Base-by-base conservation (phyloP, 1,139 yeast genomes). In the Pichia sp. region DNA sequence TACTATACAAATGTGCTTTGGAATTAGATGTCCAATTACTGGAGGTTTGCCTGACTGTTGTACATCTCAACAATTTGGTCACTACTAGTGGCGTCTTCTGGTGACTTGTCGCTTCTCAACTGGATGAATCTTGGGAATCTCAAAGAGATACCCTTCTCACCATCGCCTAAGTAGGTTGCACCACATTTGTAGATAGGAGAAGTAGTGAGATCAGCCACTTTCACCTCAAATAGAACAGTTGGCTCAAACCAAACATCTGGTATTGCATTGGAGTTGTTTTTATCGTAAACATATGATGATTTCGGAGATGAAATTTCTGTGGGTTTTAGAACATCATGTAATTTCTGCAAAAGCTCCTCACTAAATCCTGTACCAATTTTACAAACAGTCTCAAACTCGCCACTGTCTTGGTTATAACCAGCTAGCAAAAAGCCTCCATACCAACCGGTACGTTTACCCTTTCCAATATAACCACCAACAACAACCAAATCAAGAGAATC, bases 171-270 rank as follows among this genome's bases (percentile, higher is more conserved):
- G 39, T 74, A 74, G 24, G 72, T 70, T 27, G 74, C 75, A 3
- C 94, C 97, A 0, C 97, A 95, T 52, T 86, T 87, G 58, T 91
- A 91, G 10, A 87, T 67, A 0, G 99, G 99, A 35, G 95, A 83
- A 39, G 91, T 70, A 0, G 96, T 86, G 36, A 91, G 67, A 60
- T 91, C 98, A 0, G 99, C 99, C 1, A 95, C 85, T 43, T 87
- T 69, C 1, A 91, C 95, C 59, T 91, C 99, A 66, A 94, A 88
- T 6, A 91, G 69, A 32, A 69, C 63, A 0, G 81, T 71, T 4
- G 99, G 97, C 51, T 91, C 96, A 53, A 91, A 84, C 98, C 98
- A 91, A 11, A 91, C 91, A 56, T 91, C 97, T 0, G 98, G 97
- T 20, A 64, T 66, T 1, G 86, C 83, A 48, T 70, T 73, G 23